Base-by-base conservation (phyloP, 495 filamentous ascomycete species). In the Lasiosphaeria ovina region DNA sequence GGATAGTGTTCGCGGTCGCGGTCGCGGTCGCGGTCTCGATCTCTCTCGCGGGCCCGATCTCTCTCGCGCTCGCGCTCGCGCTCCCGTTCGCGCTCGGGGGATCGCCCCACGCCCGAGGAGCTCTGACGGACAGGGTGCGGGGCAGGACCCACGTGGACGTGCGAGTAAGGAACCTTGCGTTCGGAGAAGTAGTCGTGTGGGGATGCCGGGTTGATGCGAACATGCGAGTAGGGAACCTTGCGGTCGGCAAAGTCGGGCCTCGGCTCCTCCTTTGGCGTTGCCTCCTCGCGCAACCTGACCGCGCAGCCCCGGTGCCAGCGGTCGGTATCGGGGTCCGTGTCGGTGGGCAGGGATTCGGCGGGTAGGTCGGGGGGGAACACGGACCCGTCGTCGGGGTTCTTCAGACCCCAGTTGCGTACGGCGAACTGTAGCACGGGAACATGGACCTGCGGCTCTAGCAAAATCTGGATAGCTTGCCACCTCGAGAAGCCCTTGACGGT, bases 381-480 rank as follows among this genome's bases (percentile, higher is more conserved):
- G n/a, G 80, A 71, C 0, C 87, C 86, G 3, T 86, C 89, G 47
- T 85, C 83, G 0, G 91, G 89, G 69, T 93, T 81, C 52, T 79
- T 78, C 47, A 98, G 83, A 54, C 83, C 82, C 80, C 91, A 96
- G 45, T 88, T 77, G 38, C 77, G 80, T 9, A 96, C 87, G 0
- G 95, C 91, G 64, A 84, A 87, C 66, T 93, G 92, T 7, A 98
- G 69, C 63, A 91, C 93, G 2, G 85, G 85, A 2, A 89, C 88
- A 76, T 98, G 93, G 66, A 93, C 90, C 62, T 91, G 87, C 3
- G 95, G 94, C 55, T 88, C 90, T 11, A 98, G 82, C 35, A 98
- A 79, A 35, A 96, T 76, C 74, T 98, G 92, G 14, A 98, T 92
- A 3, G 90, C 89, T 79, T 97, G 90, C 93, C 93, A 98, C 67